A percentile compares a stretch with the other conserved stretches of the same genome.
phyloP scores from a whole-genome alignment of 2,329 filamentous ascomycete species.

The Paecilomyces sp. region DNA sequence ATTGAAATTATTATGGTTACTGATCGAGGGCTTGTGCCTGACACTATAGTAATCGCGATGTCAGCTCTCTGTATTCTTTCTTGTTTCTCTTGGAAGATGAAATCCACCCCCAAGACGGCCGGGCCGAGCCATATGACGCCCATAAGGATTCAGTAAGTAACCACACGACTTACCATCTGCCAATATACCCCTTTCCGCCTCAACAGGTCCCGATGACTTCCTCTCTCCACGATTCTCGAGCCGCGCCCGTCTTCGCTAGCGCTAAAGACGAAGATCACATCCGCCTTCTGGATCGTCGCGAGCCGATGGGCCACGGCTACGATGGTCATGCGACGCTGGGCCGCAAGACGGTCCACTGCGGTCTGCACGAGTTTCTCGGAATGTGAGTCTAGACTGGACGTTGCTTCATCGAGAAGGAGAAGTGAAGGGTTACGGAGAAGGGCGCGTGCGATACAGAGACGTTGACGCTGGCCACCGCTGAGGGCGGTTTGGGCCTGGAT shows the following conservation, averaged over 20 bases:
- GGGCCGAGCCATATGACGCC: not conserved
- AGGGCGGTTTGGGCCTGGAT: slow-evolving; percentile 42
- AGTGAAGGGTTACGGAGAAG: slow-evolving; percentile 46
- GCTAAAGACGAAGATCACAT: slow-evolving; percentile 73
- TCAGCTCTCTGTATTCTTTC: not conserved
- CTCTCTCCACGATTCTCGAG: slow-evolving; percentile 49
- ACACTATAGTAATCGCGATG: slow-evolving; percentile 8
- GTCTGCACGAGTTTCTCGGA: slow-evolving; percentile 61
- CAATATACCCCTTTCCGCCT: slow-evolving; percentile 43
- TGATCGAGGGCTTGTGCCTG: slow-evolving; percentile 23
- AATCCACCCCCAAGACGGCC: not conserved
- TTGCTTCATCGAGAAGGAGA: slow-evolving; percentile 55
- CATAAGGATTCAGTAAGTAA: too few relatives aligned
- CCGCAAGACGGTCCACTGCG: slow-evolving; percentile 57
- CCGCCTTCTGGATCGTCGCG: slow-evolving; percentile 69
- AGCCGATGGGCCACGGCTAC: slow-evolving; percentile 72
- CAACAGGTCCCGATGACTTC: slow-evolving; percentile 54
- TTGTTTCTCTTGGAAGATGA: slow-evolving; percentile 1
- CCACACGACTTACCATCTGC: slow-evolving; percentile 42
- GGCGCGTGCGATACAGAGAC: slow-evolving; percentile 49
- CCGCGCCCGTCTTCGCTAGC: slow-evolving; percentile 38
- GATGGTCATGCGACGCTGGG: slow-evolving; percentile 53
- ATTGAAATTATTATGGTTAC: slow-evolving; percentile 5
- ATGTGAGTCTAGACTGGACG: slow-evolving; percentile 55
- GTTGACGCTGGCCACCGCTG: slow-evolving; percentile 50